Conservation (phyloP, 768 basidiomycete species). For the Cubamyces lactineus region DNA sequence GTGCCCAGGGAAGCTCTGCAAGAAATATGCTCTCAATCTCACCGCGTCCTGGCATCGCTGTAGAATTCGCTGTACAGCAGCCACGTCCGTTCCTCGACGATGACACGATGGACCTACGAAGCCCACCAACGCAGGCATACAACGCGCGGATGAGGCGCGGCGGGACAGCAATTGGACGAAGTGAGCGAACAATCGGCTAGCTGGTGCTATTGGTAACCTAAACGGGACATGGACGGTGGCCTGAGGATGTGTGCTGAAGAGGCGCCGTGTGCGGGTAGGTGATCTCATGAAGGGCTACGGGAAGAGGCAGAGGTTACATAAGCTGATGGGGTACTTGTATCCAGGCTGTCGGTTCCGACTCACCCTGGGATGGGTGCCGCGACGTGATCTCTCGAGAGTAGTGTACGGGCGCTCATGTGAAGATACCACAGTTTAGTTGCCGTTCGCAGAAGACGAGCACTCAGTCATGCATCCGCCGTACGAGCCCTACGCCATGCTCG, state of each 20-base stretch:
- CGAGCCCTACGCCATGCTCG: slow-evolving; percentile 5
- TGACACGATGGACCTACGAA: background rate
- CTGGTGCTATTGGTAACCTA: slow-evolving; percentile 11
- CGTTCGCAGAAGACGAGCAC: background rate
- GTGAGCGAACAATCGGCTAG: slow-evolving; percentile 2
- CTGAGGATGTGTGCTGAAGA: background rate
- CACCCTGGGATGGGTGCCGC: background rate
- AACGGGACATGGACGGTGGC: background rate
- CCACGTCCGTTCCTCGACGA: background rate
- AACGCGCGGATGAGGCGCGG: background rate
- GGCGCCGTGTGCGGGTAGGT: slow-evolving; percentile 2
- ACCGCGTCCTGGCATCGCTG: too few relatives aligned
- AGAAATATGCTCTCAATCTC: background rate
- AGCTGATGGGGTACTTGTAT: slow-evolving; percentile 1
- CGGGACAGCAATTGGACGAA: background rate
- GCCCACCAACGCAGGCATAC: background rate
- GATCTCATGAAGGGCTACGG: slow-evolving; percentile 4
- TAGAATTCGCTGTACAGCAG: too few relatives aligned
- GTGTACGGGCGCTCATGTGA: background rate
- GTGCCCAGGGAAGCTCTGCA: too few relatives aligned
- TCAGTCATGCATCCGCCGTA: background rate
- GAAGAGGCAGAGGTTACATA: background rate
- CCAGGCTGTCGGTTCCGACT: too few relatives aligned
- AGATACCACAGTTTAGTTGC: background rate
- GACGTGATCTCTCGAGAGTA: background rate